Evolutionary conservation across 139 green algal species (phyloP).

Genomic region (Chlamydomonas sp.): DNA sequence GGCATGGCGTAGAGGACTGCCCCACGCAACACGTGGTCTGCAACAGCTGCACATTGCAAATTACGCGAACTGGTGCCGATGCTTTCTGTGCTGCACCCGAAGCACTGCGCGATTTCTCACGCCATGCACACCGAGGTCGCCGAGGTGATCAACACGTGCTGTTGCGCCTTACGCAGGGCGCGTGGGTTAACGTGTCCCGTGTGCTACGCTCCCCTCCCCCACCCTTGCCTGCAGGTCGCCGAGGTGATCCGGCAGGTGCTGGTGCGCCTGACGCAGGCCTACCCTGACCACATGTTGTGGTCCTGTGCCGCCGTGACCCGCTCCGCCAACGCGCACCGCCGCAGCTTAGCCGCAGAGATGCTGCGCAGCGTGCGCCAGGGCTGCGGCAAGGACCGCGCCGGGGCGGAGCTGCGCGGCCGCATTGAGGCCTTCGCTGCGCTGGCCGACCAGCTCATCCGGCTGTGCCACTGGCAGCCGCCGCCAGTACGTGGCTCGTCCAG

Average conservation of each 20-base stretch:
- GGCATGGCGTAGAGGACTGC: background rate
- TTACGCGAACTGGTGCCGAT: too few relatives aligned
- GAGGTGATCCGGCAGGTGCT: slow-evolving; percentile 44
- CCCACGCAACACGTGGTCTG: background rate
- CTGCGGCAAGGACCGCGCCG: slow-evolving; percentile 48
- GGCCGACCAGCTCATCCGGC: slow-evolving; percentile 82
- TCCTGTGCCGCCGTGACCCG: slow-evolving; percentile 70
- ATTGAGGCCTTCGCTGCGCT: slow-evolving; percentile 45
- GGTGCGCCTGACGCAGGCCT: slow-evolving; percentile 47
- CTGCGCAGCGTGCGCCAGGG: too few relatives aligned
- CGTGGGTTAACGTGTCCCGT: background rate
- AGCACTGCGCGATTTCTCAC: too few relatives aligned
- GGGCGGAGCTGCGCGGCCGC: slow-evolving; percentile 37
- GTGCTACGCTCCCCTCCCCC: too few relatives aligned
- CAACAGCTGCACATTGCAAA: too few relatives aligned
- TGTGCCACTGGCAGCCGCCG: slow-evolving; percentile 67
- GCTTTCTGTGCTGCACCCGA: too few relatives aligned
- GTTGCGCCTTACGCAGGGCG: too few relatives aligned
- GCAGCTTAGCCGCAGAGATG: too few relatives aligned
- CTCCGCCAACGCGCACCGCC: slow-evolving; percentile 50
- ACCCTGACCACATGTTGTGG: slow-evolving; percentile 87
- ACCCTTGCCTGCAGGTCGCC: background rate
- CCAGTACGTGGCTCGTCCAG: background rate
- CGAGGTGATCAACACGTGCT: too few relatives aligned
- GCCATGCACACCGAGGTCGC: too few relatives aligned